These are phyloP conservation scores for Fusarium coicis DNA, from an alignment of 2,329 filamentous ascomycete species.

Conservation along the genomic window DNA sequence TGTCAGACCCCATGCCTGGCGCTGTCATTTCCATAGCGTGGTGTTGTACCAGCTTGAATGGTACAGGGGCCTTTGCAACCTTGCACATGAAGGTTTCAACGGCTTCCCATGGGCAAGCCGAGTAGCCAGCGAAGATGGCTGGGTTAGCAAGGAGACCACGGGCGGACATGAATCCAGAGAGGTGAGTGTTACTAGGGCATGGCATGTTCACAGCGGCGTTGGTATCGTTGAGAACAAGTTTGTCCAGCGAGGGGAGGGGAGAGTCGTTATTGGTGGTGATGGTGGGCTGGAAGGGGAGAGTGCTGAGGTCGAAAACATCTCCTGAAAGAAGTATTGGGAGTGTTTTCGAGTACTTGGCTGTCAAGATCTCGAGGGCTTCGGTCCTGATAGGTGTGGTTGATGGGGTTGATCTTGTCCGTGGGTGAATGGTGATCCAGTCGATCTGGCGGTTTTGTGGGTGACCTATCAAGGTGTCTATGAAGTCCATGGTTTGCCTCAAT, in stretches of 20 bases:
- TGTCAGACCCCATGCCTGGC: constrained; percentile 65
- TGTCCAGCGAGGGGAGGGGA: constrained; percentile 40
- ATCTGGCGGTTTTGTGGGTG: constrained; percentile 62
- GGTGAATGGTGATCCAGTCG: constrained; percentile 78
- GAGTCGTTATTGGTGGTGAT: constrained; percentile 41
- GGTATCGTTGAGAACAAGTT: constrained; percentile 43
- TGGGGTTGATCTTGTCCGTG: constrained; percentile 69
- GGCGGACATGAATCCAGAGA: constrained; percentile 76
- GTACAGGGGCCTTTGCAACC: constrained; percentile 66
- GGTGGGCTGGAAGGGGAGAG: constrained; percentile 57
- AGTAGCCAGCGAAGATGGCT: constrained; percentile 68
- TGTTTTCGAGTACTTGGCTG: constrained; percentile 60
- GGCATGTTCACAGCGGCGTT: constrained; percentile 19
- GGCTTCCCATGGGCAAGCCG: constrained; percentile 69
- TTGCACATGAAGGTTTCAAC: constrained; percentile 72
- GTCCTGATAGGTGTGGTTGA: constrained; percentile 70
- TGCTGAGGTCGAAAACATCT: constrained; percentile 70
- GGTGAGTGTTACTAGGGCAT: constrained; percentile 57
- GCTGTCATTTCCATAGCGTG: constrained; percentile 75
- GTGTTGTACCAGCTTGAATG: constrained; percentile 71
- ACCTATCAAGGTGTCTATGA: constrained; percentile 70
- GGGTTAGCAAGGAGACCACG: constrained; percentile 75
- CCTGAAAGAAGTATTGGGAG: constrained; percentile 76
- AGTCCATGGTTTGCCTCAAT: constrained; percentile 66
- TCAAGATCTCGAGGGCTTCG: constrained; percentile 68